These are phyloP conservation scores for Geranium incanum DNA, from an alignment of 441 rosid species.

Conservation along the genomic window DNA sequence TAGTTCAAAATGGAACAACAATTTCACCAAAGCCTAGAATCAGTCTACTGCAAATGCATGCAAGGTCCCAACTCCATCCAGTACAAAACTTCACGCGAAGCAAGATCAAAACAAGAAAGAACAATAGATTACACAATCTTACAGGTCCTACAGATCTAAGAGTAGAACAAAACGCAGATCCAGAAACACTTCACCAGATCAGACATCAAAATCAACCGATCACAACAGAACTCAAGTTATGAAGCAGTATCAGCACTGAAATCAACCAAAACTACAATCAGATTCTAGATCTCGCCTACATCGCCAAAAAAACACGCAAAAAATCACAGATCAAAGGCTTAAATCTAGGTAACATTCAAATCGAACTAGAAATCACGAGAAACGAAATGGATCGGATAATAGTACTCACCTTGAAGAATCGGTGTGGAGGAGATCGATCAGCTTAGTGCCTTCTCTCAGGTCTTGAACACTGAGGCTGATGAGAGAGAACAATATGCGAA, in stretches of 20 bases:
- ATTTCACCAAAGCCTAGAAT: no score
- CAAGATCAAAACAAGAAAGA: neutral
- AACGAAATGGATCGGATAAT: neutral
- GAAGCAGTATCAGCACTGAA: neutral
- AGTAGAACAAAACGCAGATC: neutral
- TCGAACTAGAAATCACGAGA: neutral
- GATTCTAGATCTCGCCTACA: neutral
- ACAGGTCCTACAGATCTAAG: constrained; percentile 2
- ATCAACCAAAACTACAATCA: neutral
- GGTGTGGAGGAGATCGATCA: neutral
- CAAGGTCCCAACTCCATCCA: neutral
- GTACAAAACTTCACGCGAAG: neutral
- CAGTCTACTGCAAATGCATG: neutral
- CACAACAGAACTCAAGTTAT: neutral
- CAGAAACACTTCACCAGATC: neutral
- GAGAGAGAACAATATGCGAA: neutral
- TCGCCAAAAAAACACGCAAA: neutral
- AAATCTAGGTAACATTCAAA: neutral
- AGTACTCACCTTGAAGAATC: neutral
- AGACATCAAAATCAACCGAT: neutral
- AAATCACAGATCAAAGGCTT: neutral
- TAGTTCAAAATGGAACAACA: neutral
- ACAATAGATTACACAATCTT: neutral
- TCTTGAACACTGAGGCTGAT: neutral
- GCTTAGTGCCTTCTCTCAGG: neutral